phyloP scores from a whole-genome alignment of 148 eudicot species.

The Chenopodium suecicum region DNA sequence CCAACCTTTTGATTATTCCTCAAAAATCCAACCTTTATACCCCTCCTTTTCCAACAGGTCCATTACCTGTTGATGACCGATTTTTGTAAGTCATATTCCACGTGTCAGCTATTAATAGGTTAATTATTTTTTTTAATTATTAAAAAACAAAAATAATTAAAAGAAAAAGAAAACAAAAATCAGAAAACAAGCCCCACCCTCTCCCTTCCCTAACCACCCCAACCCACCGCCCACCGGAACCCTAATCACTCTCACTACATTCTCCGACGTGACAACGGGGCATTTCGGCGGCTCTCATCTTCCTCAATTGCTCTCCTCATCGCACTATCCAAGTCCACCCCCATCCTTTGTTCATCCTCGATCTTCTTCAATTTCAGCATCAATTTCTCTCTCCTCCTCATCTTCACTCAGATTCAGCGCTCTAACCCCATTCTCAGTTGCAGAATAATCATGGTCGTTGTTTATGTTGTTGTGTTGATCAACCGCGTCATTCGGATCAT shows the following conservation, averaged over 20 bases:
- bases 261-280: constrained; percentile 61
- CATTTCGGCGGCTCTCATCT: constrained; percentile 66
- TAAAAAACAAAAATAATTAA: too few relatives aligned
- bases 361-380: constrained; percentile 20
- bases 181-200: too few relatives aligned
- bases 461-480: constrained; percentile 20
- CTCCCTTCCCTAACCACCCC: too few relatives aligned
- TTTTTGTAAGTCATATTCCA: too few relatives aligned
- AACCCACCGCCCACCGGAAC: too few relatives aligned
- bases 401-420: constrained; percentile 53
- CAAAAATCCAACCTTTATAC: constrained; percentile 7
- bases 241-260: constrained; percentile 48
- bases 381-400: constrained; percentile 24
- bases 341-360: constrained; percentile 33
- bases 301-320: constrained; percentile 59
- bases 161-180: too few relatives aligned
- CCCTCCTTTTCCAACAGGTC: too few relatives aligned
- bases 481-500: not conserved
- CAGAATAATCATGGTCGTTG: constrained; percentile 45
- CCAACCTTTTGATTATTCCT: too few relatives aligned
- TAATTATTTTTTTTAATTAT: too few relatives aligned
- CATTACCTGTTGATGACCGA: too few relatives aligned
- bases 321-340: constrained; percentile 38
- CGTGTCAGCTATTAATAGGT: too few relatives aligned
- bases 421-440: constrained; percentile 37